Conservation (phyloP, 106 monocot genomes). For the Hemerocallis citrina region DNA sequence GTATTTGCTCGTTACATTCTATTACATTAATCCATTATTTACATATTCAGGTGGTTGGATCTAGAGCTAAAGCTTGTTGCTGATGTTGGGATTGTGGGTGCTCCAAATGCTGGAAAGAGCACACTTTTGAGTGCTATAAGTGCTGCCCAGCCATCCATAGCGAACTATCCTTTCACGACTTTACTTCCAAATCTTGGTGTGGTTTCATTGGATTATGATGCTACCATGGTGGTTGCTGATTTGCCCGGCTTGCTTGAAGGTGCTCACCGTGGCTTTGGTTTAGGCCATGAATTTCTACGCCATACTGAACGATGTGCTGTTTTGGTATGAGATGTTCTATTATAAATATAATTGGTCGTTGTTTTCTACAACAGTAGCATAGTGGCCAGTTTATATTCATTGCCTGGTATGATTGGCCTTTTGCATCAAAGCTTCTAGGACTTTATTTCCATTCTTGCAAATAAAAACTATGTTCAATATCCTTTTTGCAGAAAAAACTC, state of each 20-base stretch:
- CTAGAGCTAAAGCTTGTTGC: constrained; percentile 95
- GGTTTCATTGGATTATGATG: constrained; percentile 82
- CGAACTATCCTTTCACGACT: constrained; percentile 96
- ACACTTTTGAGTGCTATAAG: constrained; percentile 83
- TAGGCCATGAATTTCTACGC: constrained; percentile 96
- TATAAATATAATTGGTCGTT: no score
- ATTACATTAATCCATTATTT: no score
- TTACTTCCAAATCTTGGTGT: constrained; percentile 95
- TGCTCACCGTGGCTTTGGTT: constrained; percentile 88
- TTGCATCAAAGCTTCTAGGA: no score
- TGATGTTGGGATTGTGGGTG: constrained; percentile 98
- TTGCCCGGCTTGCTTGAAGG: constrained; percentile 99
- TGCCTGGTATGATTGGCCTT: no score
- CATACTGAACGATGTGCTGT: constrained; percentile 96
- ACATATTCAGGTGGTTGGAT: constrained; percentile 99
- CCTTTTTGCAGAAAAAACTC: no score
- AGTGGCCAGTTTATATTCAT: no score
- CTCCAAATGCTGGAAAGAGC: constrained; percentile 98
- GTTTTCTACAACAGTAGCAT: no score
- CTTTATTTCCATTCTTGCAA: no score
- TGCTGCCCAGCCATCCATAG: constrained; percentile 94
- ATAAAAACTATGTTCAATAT: no score
- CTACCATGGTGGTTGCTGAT: constrained; percentile 94
- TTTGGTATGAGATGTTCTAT: constrained; percentile 46
- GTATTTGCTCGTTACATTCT: no score